A percentile compares a stretch with the other conserved stretches of the same genome.
Evolutionary conservation across 1,139 yeast genomes (phyloP).

Genomic region (Geotrichum histeridarum): DNA sequence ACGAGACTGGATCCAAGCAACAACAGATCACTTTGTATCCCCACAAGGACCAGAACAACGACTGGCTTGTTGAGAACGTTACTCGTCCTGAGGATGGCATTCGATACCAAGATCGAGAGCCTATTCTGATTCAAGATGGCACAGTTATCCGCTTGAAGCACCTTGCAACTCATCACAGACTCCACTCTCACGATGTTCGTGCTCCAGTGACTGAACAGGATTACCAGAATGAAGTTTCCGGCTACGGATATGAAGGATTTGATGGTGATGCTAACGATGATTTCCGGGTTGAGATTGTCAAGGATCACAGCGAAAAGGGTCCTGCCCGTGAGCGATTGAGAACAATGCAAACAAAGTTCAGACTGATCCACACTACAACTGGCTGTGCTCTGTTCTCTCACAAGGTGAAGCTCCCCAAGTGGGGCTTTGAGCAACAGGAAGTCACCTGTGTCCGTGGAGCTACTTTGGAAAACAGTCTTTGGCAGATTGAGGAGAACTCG

Average conservation of each 20-base stretch:
- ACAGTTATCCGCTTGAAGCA: constrained; percentile 77
- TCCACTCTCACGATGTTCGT: constrained; percentile 93
- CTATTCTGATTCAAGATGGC: constrained; percentile 68
- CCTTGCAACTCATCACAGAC: constrained; percentile 62
- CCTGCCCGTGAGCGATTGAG: constrained; percentile 59
- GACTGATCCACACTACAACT: constrained; percentile 82
- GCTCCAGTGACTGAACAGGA: constrained; percentile 90
- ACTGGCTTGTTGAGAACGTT: constrained; percentile 65
- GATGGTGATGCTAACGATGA: constrained; percentile 95
- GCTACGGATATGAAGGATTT: constrained; percentile 88
- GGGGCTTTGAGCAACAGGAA: constrained; percentile 97
- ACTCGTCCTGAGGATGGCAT: constrained; percentile 26
- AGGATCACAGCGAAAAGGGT: constrained; percentile 51
- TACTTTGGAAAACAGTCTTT: constrained; percentile 62
- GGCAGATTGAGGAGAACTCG: constrained; percentile 80
- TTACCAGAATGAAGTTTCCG: constrained; percentile 93
- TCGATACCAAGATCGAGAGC: constrained; percentile 26
- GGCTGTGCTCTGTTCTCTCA: constrained; percentile 89
- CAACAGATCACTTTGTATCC: constrained; percentile 90
- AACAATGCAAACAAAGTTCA: constrained; percentile 78
- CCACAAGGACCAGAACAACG: constrained; percentile 81
- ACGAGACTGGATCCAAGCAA: constrained; percentile 90
- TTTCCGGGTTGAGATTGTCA: constrained; percentile 81
- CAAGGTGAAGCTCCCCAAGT: constrained; percentile 77
- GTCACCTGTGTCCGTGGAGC: constrained; percentile 90